Conservation (phyloP, 306 rosid genomes). For the Inga oerstediana region DNA sequence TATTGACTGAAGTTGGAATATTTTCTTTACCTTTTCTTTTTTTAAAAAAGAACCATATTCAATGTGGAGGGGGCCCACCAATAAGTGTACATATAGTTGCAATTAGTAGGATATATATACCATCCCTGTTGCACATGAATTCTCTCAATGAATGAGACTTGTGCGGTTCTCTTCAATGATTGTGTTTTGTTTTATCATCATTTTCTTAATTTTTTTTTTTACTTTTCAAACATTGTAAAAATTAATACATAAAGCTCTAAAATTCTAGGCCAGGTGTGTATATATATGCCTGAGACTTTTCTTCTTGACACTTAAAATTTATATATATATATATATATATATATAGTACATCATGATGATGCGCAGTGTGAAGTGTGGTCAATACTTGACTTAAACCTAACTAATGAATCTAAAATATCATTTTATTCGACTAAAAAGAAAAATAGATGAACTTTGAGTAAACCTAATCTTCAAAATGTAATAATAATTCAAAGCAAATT, state of each 20-base stretch:
- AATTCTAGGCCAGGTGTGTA: background rate
- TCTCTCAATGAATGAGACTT: conserved; percentile 23
- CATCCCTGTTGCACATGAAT: conserved; percentile 25
- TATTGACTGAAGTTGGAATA: background rate
- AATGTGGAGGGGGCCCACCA: conserved; percentile 12
- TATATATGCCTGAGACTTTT: background rate
- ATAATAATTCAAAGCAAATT: background rate
- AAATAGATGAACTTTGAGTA: background rate
- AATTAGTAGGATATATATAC: conserved; percentile 35
- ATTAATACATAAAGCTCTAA: background rate
- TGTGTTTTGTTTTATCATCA: conserved; percentile 21
- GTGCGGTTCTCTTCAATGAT: conserved; percentile 33
- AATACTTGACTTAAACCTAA: background rate
- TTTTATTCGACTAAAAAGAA: no score
- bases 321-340: background rate
- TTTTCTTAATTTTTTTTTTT: background rate
- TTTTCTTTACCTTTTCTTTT: background rate
- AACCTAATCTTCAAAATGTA: background rate
- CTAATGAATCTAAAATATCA: background rate
- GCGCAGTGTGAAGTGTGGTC: background rate
- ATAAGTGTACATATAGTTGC: conserved; percentile 17
- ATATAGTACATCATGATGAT: background rate
- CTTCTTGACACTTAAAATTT: background rate
- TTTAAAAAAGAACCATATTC: background rate
- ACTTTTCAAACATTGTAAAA: background rate